Base-by-base conservation (phyloP, 139 green algal genomes). In the Volvox africanus region DNA sequence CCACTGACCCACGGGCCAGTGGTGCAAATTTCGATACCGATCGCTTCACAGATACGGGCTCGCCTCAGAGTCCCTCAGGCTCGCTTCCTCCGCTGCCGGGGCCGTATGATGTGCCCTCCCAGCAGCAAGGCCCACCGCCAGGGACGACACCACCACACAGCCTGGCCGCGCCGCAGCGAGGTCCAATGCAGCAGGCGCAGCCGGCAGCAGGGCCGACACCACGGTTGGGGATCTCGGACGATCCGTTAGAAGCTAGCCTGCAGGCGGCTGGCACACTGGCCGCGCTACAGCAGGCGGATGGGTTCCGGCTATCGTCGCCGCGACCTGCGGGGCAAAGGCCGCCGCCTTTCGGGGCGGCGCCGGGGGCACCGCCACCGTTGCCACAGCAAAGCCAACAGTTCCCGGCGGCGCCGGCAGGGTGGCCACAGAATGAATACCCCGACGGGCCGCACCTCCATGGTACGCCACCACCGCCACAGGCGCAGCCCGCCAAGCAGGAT, bases 221-320 rank as follows among this genome's bases (percentile, higher is more conserved):
- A 14, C 33, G 6, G 36, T 36, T 80, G 35, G 44, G 35, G 19
- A 24, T 83, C 9, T 68, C 84, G 75, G 24, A 30, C 0, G 87
- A 91, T 62, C 87, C 87, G 24, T 67, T 91, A 33, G 87, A 91
- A 61, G 87, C 75, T 0, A 80, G 61, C 32, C 87, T 91, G 61
- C 17, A 32, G 18, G 36, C 44, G 32, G 87, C 26, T 22, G 76
- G 76, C 28, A 55, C 61, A 22, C 76, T 91, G 76, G 76, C 33
- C 61, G 76, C 75, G 18, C 32, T 91, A 24, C 76, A 86, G 87
- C 61, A 68, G 87, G 33, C n/a, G 22, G 76, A 91, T 24, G 87
- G 87, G 33, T 79, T 91, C 61, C 16, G 87, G 30, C 30, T 91
- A 55, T 71, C 76, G 6, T 91, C 87, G 0, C 87, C 87, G 16